Conservation (phyloP, 2,329 filamentous ascomycete genomes). For the Colletotrichum lupini region DNA sequence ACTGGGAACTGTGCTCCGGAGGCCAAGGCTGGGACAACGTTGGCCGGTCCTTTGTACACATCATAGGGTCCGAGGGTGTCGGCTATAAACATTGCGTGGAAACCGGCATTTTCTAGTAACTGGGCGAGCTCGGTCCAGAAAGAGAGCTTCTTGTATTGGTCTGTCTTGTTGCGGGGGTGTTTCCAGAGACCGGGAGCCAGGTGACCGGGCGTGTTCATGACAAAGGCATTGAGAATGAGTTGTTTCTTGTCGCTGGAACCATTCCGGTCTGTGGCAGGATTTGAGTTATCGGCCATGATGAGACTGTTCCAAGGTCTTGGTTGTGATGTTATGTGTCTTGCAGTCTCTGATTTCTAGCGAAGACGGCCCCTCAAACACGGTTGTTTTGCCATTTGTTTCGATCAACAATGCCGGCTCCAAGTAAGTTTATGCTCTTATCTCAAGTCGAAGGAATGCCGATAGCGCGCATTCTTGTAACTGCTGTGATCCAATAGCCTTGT, state of each 20-base stretch:
- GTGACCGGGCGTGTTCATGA: neutral
- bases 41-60: neutral
- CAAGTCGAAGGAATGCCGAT: neutral
- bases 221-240: neutral
- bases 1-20: neutral
- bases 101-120: neutral
- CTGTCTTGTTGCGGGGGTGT: neutral
- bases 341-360: neutral
- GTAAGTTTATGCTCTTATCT: neutral
- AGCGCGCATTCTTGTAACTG: neutral
- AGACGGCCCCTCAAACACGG: neutral
- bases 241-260: neutral
- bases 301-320: neutral
- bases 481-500: constrained; percentile 41
- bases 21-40: neutral
- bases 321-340: neutral
- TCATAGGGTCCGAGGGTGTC: neutral
- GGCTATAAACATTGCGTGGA: neutral
- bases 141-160: neutral
- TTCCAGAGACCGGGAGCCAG: neutral
- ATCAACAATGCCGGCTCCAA: neutral
- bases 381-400: neutral
- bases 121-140: neutral
- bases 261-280: neutral
- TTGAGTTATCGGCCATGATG: neutral